Evolutionary conservation across 805 yeast species (phyloP).

Genomic region (Candida sonorensis): DNA sequence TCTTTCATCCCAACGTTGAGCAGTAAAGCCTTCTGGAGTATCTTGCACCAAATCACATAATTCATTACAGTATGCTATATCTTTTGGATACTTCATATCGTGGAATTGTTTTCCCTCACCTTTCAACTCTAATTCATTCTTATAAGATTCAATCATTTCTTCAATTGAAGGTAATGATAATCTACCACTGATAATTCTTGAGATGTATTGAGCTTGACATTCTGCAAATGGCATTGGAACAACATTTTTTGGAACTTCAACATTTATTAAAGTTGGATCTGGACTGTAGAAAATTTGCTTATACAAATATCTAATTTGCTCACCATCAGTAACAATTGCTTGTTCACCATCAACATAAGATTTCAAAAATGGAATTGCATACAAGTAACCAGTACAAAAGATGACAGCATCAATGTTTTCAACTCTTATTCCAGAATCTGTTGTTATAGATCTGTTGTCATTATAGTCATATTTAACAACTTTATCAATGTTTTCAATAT

Average conservation of each 20-base stretch:
- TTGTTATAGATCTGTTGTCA: slow-evolving; percentile 30
- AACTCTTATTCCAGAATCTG: slow-evolving; percentile 42
- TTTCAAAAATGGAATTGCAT: slow-evolving; percentile 56
- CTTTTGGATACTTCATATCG: slow-evolving; percentile 47
- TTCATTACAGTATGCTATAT: slow-evolving; percentile 50
- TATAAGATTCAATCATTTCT: slow-evolving; percentile 30
- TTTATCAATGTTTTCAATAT: slow-evolving; percentile 20
- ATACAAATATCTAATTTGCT: slow-evolving; percentile 32
- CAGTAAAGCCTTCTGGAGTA: slow-evolving; percentile 30
- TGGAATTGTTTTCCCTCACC: slow-evolving; percentile 48
- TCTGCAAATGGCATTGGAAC: slow-evolving; percentile 46
- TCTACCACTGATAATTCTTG: slow-evolving; percentile 36
- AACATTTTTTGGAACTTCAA: slow-evolving; percentile 39
- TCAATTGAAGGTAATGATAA: slow-evolving; percentile 32
- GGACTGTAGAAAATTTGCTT: slow-evolving; percentile 39
- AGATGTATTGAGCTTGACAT: slow-evolving; percentile 38
- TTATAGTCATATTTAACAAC: slow-evolving; percentile 20
- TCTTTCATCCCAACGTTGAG: slow-evolving; percentile 24
- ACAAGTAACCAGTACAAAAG: slow-evolving; percentile 72
- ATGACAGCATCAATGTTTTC: slow-evolving; percentile 48
- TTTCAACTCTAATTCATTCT: slow-evolving; percentile 28
- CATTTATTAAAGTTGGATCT: slow-evolving; percentile 38
- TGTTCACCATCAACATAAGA: slow-evolving; percentile 23
- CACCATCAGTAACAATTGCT: slow-evolving; percentile 28
- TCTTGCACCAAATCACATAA: slow-evolving; percentile 30